Base-by-base conservation (phyloP, 306 rosid genomes). In the Cucurbita maxima region DNA sequence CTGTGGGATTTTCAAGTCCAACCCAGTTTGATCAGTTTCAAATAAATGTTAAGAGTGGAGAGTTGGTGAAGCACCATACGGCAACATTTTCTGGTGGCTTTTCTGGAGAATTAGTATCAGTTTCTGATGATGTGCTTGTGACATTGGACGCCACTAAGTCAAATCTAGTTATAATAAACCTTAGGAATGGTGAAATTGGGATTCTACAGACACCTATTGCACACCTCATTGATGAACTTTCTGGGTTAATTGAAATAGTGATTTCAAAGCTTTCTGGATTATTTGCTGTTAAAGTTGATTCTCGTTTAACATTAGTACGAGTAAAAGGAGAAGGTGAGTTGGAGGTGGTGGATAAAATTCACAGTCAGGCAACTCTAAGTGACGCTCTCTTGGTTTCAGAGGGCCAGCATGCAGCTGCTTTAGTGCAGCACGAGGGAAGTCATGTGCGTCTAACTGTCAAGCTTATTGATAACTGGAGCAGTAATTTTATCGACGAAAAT, bases 341-440 rank as follows among this genome's bases (percentile, higher is more conserved):
- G 80, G 91, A 76, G 81, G 81, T 87, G 62, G 84, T 86, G 81
- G 96, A 84, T 77, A 89, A 83, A 86, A 76, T 91, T 72, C 76
- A 75, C 45, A 85, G 83, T 59, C 81, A 76, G 11, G 90, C 83
- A 19, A 86, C 85, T 76, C 47, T 91, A 73, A 86, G 99, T 74
- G 91, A 91, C 79, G 83, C 90, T 77, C 81, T 95, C 74, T 75
- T 83, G 76, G 75, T 95, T 81, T 86, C 92, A 38, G 96, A 95
- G 51, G 87, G 82, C 34, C 88, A 86, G 77, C 87, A 79, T 57
- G 91, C 95, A 72, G 85, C 87, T 75, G 99, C 96, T 66, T 63
- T 88, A 78, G 87, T 82, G 78, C 92, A 88, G 52, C 86, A 89
- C 53, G 90, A 72, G 76, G 88, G 81, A 64, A 83, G 82, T 78